Conservation (phyloP, 179 eudicot genomes). For the Camellia oleifera region DNA sequence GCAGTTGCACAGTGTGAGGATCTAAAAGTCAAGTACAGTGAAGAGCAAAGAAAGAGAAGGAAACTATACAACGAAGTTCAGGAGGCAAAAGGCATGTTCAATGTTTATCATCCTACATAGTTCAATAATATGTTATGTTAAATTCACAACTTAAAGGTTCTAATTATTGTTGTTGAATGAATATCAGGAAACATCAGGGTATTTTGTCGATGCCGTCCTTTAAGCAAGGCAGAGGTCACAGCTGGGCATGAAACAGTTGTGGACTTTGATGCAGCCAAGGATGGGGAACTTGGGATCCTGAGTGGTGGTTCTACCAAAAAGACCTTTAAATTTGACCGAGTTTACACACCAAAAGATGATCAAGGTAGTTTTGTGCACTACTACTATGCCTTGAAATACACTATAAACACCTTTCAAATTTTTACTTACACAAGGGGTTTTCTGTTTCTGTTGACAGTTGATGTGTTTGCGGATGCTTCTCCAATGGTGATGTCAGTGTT, state of each 20-base stretch:
- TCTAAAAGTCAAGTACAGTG: conserved; percentile 78
- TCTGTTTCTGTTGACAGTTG: conserved; percentile 45
- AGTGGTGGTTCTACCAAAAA: conserved; percentile 61
- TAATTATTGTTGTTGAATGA: conserved; percentile 26
- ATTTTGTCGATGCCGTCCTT: conserved; percentile 89
- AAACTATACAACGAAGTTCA: conserved; percentile 83
- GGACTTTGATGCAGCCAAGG: conserved; percentile 85
- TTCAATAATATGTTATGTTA: neutral
- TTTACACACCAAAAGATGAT: conserved; percentile 85
- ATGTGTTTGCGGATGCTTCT: conserved; percentile 88
- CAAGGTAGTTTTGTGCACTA: conserved; percentile 51
- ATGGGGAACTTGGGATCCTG: conserved; percentile 74
- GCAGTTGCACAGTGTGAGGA: conserved; percentile 90
- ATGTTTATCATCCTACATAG: neutral
- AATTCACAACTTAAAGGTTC: conserved; percentile 20
- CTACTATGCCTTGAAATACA: neutral
- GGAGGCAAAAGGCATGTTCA: conserved; percentile 74
- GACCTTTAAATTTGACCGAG: conserved; percentile 77
- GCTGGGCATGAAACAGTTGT: conserved; percentile 61
- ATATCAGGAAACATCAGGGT: conserved; percentile 90
- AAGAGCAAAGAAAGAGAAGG: conserved; percentile 87
- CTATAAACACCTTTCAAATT: conserved; percentile 7
- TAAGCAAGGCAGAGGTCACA: conserved; percentile 58
- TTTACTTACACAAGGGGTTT: conserved; percentile 4
- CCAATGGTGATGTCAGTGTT: conserved; percentile 88